Base-by-base conservation (phyloP, 805 yeast genomes). In the Yarrowia sp. region DNA sequence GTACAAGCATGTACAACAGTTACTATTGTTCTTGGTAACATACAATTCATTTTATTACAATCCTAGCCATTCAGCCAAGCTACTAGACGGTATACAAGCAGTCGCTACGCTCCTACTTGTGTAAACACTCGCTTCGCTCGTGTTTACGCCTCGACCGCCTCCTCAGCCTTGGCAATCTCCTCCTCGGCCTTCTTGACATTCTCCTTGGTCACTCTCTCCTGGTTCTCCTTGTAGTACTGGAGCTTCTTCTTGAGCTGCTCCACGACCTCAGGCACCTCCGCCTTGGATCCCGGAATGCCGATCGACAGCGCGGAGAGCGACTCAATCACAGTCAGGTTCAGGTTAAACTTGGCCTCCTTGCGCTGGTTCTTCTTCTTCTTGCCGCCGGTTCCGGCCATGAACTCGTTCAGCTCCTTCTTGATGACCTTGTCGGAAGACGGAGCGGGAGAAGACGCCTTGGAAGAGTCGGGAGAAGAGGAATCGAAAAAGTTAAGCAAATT, bases 261-360 rank as follows among this genome's bases (percentile, higher is more conserved):
- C 69, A 88, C 74, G 65, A 93, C 83, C 46, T 76, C 75, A 31
- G 86, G 79, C 66, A 87, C 84, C 61, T 88, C 93, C 16, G 85
- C 94, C 66, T 82, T 77, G 68, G 85, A 81, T 64, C 86, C 79
- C 72, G 99, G 99, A 65, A 92, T 82, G 49, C 87, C 79, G 66
- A 93, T 81, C 62, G 85, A 84, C 71, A 93, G 82, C 70, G 87
- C 87, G 65, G 89, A 80, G 69, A 94, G 82, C 61, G 87, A 81
- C 65, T 86, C 84, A 69, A 93, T 85, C 65, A 90, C 81, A 65
- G 85, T 87, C 61, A 96, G 87, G 72, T 91, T 93, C 68, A 94
- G 81, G 62, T 85, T 80, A 73, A 91, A 85, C 74, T 82, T 82
- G 65, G 66, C 66, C 39, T 63, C 41, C 64, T 80, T 70, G n/a